Percentiles rank a stretch among this genome's conserved stretches.
Conservation (phyloP, 306 rosid genomes). For the Prunus davidiana region DNA sequence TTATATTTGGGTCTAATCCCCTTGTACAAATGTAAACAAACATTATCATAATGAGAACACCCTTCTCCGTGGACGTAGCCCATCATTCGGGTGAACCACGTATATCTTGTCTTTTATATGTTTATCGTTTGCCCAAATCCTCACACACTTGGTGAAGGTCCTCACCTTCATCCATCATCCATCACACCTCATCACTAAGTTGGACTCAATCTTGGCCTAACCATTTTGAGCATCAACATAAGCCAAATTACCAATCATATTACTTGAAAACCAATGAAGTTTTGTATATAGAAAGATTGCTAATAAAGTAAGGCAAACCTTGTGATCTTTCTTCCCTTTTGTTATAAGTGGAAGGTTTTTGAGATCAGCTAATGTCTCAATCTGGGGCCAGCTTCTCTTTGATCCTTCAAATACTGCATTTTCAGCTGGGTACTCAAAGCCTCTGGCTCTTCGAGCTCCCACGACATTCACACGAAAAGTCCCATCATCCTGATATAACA, state of each 20-base stretch:
- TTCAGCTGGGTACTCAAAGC: constrained; percentile 67
- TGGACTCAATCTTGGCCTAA: no score
- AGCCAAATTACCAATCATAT: constrained; percentile 16
- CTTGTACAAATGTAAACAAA: no score
- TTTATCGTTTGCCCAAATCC: no score
- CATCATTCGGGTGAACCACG: no score
- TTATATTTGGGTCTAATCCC: no score
- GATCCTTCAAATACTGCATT: constrained; percentile 89
- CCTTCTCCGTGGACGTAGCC: no score
- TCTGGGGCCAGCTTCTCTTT: constrained; percentile 57
- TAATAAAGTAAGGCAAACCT: constrained; percentile 44
- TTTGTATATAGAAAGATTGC: not conserved
- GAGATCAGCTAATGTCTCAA: constrained; percentile 69
- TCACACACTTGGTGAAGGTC: no score
- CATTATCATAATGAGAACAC: no score
- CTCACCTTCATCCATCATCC: no score
- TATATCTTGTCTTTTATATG: no score
- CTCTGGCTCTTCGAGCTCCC: constrained; percentile 83
- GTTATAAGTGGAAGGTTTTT: constrained; percentile 18
- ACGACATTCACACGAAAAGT: constrained; percentile 67
- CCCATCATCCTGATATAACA: constrained; percentile 71
- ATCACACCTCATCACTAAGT: no score
- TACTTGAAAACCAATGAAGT: not conserved
- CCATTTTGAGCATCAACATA: no score
- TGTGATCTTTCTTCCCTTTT: constrained; percentile 45